Conservation (phyloP, 2,329 filamentous ascomycete genomes). For the Boeremia exigua region DNA sequence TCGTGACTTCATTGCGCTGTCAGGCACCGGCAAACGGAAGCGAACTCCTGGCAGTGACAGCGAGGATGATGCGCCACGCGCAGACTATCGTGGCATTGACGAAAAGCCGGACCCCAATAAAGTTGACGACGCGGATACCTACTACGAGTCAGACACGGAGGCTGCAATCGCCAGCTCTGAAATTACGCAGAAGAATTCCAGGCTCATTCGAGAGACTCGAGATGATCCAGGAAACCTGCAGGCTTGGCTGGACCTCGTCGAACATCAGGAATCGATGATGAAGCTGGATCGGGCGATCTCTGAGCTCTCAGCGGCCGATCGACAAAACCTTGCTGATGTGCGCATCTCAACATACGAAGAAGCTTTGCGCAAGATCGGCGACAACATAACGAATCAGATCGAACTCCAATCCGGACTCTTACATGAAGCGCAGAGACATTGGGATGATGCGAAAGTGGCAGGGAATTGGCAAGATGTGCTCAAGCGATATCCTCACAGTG, state of each 20-base stretch:
- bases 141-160: conserved; percentile 38
- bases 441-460: conserved; percentile 68
- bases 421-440: conserved; percentile 74
- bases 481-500: conserved; percentile 61
- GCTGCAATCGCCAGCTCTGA: conserved; percentile 28
- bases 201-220: conserved; percentile 69
- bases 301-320: conserved; percentile 65
- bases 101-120: conserved; percentile 17
- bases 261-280: conserved; percentile 76
- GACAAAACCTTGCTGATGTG: conserved; percentile 74
- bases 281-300: conserved; percentile 53
- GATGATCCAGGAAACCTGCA: conserved; percentile 70
- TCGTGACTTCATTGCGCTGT: conserved; percentile 42
- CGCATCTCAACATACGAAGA: conserved; percentile 81
- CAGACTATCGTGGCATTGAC: conserved; percentile 50
- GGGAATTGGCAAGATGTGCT: conserved; percentile 71
- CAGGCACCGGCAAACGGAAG: conserved; percentile 29
- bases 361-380: conserved; percentile 66
- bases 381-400: conserved; percentile 57
- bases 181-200: conserved; percentile 60
- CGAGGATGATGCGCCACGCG: conserved; percentile 6
- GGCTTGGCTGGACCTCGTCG: conserved; percentile 79
- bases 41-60: conserved; percentile 23
- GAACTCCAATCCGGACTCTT: conserved; percentile 72
- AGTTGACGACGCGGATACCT: conserved; percentile 46